Conservation (phyloP, 306 rosid genomes). For the Cucumis sativus region Cucumber_9930_V3 NC_026655.2:5886001-5886500, state of each 20-base stretch:
- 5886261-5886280: too few relatives aligned
- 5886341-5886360: slow-evolving; percentile 80
- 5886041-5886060: too few relatives aligned
- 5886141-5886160: slow-evolving; percentile 64
- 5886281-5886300: too few relatives aligned
- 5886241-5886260: too few relatives aligned
- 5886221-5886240: neutral
- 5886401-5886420: slow-evolving; percentile 94
- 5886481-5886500: neutral
- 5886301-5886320: too few relatives aligned
- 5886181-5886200: slow-evolving; percentile 73
- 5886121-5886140: slow-evolving; percentile 40
- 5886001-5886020: slow-evolving; percentile 95
- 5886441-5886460: neutral
- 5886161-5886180: slow-evolving; percentile 87
- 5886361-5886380: slow-evolving; percentile 66
- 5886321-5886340: neutral
- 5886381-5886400: slow-evolving; percentile 55
- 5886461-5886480: neutral
- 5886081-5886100: neutral
- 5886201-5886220: slow-evolving; percentile 48
- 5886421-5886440: slow-evolving; percentile 15
- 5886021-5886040: slow-evolving; percentile 9
- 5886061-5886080: too few relatives aligned
- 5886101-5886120: slow-evolving; percentile 66